These are phyloP conservation scores for Cladosporium sp. DNA, from an alignment of 2,329 filamentous ascomycete species.

Conservation along the genomic window DNA sequence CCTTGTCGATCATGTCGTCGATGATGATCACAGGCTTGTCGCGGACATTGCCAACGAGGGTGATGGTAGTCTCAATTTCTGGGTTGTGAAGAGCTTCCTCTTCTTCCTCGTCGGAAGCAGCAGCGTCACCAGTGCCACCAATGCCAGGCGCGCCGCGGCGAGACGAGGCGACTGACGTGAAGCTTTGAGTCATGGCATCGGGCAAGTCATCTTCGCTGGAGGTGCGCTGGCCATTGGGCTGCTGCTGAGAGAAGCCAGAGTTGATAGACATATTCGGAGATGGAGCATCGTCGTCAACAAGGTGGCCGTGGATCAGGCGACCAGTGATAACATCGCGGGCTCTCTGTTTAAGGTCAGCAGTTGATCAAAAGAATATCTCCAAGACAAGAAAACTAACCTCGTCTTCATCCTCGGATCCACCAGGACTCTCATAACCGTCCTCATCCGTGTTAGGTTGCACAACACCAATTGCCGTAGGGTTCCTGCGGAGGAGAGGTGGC, in stretches of 20 bases:
- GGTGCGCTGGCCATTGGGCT: constrained; percentile 37
- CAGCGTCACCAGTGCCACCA: constrained; percentile 79
- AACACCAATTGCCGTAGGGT: constrained; percentile 25
- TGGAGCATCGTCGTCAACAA: constrained; percentile 89
- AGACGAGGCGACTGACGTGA: constrained; percentile 76
- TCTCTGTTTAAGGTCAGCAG: constrained; percentile 40
- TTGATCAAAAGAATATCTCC: background rate
- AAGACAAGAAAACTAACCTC: constrained; percentile 22
- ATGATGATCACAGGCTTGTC: constrained; percentile 88
- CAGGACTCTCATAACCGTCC: constrained; percentile 32
- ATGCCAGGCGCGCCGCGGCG: constrained; percentile 56
- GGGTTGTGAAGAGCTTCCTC: constrained; percentile 81
- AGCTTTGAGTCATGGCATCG: constrained; percentile 79
- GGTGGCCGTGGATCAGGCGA: constrained; percentile 85
- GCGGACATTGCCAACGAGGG: constrained; percentile 91
- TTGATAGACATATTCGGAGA: constrained; percentile 65
- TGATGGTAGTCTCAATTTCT: constrained; percentile 89
- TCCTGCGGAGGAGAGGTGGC: constrained; percentile 17
- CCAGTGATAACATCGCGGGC: constrained; percentile 88
- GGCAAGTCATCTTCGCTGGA: constrained; percentile 56
- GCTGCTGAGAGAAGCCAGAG: constrained; percentile 53
- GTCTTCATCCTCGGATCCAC: constrained; percentile 32
- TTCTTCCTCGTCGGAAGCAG: constrained; percentile 83
- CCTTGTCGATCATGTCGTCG: constrained; percentile 99
- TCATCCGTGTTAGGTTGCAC: constrained; percentile 24